Conservation (phyloP, 495 filamentous ascomycete species). For the Hypoxylon rickii region DNA sequence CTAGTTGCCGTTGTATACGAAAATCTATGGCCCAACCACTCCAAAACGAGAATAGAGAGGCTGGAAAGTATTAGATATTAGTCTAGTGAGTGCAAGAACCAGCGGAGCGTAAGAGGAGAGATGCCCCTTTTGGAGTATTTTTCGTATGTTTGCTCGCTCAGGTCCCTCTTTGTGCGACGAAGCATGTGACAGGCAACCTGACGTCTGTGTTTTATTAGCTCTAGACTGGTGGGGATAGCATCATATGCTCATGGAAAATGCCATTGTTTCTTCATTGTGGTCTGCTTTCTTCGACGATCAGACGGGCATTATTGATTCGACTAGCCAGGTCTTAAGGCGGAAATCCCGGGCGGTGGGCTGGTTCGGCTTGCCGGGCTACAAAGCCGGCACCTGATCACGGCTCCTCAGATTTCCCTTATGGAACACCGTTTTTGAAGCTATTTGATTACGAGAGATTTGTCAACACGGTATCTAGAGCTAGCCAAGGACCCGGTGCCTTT, state of each 20-base stretch:
- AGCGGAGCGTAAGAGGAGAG: not conserved
- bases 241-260: not conserved
- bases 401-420: conserved; percentile 10
- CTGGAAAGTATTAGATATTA: too few relatives aligned
- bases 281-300: not conserved
- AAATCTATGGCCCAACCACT: too few relatives aligned
- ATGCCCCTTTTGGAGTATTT: not conserved
- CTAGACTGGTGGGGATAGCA: not conserved
- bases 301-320: too few relatives aligned
- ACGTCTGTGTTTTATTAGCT: not conserved
- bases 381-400: not conserved
- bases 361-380: too few relatives aligned
- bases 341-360: too few relatives aligned
- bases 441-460: not conserved
- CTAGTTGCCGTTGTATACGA: too few relatives aligned
- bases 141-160: not conserved
- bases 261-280: not conserved
- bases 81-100: not conserved
- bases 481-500: conserved; percentile 7
- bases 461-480: conserved; percentile 8
- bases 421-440: conserved; percentile 4
- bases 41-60: too few relatives aligned
- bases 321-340: too few relatives aligned
- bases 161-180: not conserved
- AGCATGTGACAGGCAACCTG: not conserved